Conservation (phyloP, 225 moss, liverwort and hornwort genomes). For the Thuidium tamariscinum region DNA sequence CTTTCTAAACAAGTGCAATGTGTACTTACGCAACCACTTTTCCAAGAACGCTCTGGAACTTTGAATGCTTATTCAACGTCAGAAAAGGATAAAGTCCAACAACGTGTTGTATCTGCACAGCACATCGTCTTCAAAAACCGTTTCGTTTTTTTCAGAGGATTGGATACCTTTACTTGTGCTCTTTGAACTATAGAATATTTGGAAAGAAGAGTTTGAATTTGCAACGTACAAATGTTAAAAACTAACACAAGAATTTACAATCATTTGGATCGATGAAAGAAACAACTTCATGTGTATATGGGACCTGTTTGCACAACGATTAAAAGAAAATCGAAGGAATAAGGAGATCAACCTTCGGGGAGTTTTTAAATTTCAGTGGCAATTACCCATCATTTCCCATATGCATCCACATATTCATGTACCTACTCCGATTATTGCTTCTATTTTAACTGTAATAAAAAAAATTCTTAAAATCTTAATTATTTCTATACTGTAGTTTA, state of each 20-base stretch:
- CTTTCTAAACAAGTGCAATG: background rate
- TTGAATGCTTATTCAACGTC: constrained; percentile 39
- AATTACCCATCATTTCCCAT: background rate
- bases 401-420: background rate
- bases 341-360: background rate
- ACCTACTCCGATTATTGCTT: background rate
- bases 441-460: background rate
- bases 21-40: constrained; percentile 30
- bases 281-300: background rate
- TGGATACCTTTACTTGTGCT: background rate
- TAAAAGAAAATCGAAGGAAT: background rate
- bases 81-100: constrained; percentile 53
- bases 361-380: background rate
- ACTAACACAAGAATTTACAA: background rate
- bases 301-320: background rate
- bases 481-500: background rate
- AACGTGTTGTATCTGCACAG: constrained; percentile 30
- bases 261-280: background rate
- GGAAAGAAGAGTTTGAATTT: background rate
- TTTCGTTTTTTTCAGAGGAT: background rate
- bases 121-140: background rate
- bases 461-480: background rate
- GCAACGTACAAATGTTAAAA: background rate
- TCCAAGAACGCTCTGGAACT: constrained; percentile 23
- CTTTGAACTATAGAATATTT: background rate